Conservation (phyloP, 2,329 filamentous ascomycete species). For the Nectriaceae sp. region DNA sequence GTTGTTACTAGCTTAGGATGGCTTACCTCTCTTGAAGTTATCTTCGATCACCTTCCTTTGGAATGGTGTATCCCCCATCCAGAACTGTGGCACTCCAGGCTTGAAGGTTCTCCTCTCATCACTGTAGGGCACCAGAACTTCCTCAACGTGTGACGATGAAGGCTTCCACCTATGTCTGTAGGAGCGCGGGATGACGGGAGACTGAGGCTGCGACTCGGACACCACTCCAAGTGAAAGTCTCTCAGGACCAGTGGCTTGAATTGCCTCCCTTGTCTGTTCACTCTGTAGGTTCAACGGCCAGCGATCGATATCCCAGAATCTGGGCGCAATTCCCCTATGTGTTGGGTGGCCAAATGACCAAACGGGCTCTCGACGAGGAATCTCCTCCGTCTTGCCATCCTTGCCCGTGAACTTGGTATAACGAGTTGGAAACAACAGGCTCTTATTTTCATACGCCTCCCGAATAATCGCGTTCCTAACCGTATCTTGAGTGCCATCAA, state of each 20-base stretch:
- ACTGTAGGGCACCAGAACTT: conserved; percentile 14
- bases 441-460: conserved; percentile 45
- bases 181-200: not conserved
- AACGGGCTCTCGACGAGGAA: conserved; percentile 30
- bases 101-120: conserved; percentile 24
- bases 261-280: conserved; percentile 27
- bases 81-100: conserved; percentile 26
- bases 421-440: conserved; percentile 43
- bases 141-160: not conserved
- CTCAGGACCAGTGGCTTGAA: conserved; percentile 20
- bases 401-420: conserved; percentile 22
- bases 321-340: conserved; percentile 14
- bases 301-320: conserved; percentile 48
- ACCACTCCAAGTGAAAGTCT: not conserved
- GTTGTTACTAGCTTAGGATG: too few species aligned
- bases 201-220: not conserved
- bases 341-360: conserved; percentile 34
- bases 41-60: conserved; percentile 30
- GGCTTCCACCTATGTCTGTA: not conserved
- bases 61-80: conserved; percentile 32
- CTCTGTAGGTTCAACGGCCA: conserved; percentile 49
- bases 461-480: conserved; percentile 43
- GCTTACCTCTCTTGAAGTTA: conserved; percentile 20
- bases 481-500: conserved; percentile 9
- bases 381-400: conserved; percentile 12